These are phyloP conservation scores for Clarireedia sp. DNA, from an alignment of 2,329 filamentous ascomycete genomes.

Conservation along the genomic window DNA sequence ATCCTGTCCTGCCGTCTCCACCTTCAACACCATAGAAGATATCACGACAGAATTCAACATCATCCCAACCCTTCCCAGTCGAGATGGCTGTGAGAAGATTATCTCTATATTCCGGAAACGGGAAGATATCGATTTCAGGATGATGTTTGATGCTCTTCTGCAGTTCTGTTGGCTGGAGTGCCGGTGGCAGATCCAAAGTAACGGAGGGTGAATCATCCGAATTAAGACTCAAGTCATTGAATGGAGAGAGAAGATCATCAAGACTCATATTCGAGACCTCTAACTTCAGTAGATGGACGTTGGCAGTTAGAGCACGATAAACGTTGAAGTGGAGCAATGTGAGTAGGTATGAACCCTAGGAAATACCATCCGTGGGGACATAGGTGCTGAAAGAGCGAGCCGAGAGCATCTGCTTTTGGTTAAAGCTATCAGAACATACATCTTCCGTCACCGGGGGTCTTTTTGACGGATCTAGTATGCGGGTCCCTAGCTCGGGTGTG, in stretches of 20 bases:
- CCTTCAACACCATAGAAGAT: conserved; percentile 28
- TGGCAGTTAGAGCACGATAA: conserved; percentile 30
- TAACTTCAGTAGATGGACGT: conserved; percentile 27
- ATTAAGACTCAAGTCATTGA: background rate
- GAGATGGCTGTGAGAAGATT: conserved; percentile 32
- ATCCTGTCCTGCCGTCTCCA: conserved; percentile 20
- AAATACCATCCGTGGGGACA: conserved; percentile 6
- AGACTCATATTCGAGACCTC: conserved; percentile 12
- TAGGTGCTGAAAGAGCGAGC: conserved; percentile 9
- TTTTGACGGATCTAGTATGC: background rate
- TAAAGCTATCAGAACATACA: conserved; percentile 2
- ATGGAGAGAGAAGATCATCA: conserved; percentile 16
- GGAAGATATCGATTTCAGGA: conserved; percentile 33
- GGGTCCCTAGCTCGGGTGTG: background rate
- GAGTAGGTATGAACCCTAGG: conserved; percentile 25
- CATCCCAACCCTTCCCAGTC: conserved; percentile 29
- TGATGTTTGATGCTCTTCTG: conserved; percentile 34
- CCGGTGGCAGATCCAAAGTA: conserved; percentile 9
- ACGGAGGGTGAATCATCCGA: no score
- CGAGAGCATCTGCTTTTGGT: background rate
- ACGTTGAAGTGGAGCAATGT: conserved; percentile 34
- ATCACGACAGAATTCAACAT: conserved; percentile 32
- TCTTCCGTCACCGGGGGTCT: background rate
- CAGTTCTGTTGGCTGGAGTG: conserved; percentile 32
- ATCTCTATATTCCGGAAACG: conserved; percentile 33